Conservation (phyloP, 768 basidiomycete species). For the Boletus rufocinnamomeus region DNA sequence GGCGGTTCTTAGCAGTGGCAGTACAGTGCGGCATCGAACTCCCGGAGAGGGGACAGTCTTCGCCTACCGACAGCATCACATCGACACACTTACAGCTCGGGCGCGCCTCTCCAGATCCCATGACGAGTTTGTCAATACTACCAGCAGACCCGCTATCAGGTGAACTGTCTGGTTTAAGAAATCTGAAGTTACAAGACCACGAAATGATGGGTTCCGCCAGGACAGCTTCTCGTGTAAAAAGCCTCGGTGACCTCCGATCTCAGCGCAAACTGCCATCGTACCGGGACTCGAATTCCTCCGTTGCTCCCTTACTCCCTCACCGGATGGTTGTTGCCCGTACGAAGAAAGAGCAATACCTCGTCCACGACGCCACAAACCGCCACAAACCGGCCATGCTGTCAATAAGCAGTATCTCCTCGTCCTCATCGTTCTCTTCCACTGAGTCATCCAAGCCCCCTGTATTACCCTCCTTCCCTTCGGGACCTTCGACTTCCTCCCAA, state of each 20-base stretch:
- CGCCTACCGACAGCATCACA: constrained; percentile 23
- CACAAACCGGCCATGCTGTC: constrained; percentile 53
- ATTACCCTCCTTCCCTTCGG: constrained; percentile 64
- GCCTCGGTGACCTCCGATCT: constrained; percentile 52
- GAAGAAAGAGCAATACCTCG: constrained; percentile 42
- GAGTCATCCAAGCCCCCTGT: constrained; percentile 49
- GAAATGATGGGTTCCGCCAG: constrained; percentile 28
- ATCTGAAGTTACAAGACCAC: constrained; percentile 29
- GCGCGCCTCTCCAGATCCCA: constrained; percentile 19
- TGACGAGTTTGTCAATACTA: constrained; percentile 15
- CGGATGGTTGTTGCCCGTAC: constrained; percentile 29
- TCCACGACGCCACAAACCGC: constrained; percentile 38
- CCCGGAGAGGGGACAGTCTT: constrained; percentile 48
- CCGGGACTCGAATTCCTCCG: constrained; percentile 39
- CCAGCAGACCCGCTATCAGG: constrained; percentile 13
- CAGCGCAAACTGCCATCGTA: constrained; percentile 35
- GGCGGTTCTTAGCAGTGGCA: constrained; percentile 75
- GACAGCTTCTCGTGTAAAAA: constrained; percentile 48
- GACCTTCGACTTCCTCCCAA: constrained; percentile 67
- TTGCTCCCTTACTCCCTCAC: constrained; percentile 39
- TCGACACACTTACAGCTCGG: constrained; percentile 20
- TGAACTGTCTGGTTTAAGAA: constrained; percentile 34
- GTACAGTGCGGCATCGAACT: constrained; percentile 74
- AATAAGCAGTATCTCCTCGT: constrained; percentile 70
- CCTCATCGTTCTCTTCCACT: constrained; percentile 67